Conservation (phyloP, 2,329 filamentous ascomycete species). For the Metarhizium robertsii region DNA sequence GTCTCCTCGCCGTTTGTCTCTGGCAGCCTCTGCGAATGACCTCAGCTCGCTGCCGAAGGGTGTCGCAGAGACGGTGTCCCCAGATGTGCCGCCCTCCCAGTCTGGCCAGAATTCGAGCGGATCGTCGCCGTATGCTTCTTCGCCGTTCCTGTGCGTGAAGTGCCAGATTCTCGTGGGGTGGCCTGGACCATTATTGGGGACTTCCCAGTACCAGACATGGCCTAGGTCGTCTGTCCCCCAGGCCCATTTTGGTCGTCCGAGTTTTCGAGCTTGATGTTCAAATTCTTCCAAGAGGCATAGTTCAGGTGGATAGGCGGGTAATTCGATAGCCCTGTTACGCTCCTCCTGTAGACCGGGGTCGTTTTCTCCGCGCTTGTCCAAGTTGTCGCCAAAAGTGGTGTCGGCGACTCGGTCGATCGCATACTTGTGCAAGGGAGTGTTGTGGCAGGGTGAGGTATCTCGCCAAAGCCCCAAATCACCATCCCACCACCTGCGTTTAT, state of each 20-base stretch:
- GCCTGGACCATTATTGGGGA: not conserved
- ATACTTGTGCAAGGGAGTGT: no score
- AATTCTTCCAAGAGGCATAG: not conserved
- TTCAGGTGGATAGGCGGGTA: not conserved
- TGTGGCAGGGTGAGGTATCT: no score
- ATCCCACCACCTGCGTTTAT: no score
- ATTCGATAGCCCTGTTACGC: not conserved
- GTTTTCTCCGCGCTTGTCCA: not conserved
- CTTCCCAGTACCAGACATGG: not conserved
- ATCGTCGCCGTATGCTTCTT: not conserved
- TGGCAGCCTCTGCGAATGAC: no score
- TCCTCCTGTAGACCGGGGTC: not conserved
- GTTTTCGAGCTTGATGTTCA: not conserved
- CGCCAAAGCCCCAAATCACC: no score
- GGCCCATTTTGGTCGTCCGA: not conserved
- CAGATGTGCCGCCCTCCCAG: not conserved
- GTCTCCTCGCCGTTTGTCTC: no score
- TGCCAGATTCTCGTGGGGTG: not conserved
- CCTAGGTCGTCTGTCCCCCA: no score
- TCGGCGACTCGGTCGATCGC: not conserved
- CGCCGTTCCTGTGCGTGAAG: not conserved
- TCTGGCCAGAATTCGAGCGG: not conserved
- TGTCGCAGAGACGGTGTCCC: not conserved
- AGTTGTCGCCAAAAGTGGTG: not conserved
- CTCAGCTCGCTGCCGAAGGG: not conserved